These are phyloP conservation scores for Schizophyllum commune DNA, from an alignment of 1,284 basidiomycete species.

Conservation along the genomic window DNA sequence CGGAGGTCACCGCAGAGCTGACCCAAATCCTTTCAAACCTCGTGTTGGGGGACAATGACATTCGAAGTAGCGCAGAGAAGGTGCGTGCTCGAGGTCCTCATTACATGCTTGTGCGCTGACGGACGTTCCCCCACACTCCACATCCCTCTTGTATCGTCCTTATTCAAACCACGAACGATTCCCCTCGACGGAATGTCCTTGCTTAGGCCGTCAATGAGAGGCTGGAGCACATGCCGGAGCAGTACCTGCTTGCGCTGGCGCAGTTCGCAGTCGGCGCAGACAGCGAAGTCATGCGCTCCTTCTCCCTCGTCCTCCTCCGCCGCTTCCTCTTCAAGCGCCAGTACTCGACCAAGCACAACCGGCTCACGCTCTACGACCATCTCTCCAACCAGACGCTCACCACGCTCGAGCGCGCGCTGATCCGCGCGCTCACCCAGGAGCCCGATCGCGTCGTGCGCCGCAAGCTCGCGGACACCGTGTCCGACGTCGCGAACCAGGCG, in stretches of 20 bases:
- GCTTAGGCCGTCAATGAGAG: constrained; percentile 76
- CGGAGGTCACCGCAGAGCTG: constrained; percentile 61
- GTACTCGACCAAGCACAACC: constrained; percentile 18
- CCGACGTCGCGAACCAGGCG: constrained; percentile 64
- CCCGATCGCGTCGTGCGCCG: constrained; percentile 46
- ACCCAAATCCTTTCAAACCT: constrained; percentile 78
- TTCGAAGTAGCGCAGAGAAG: constrained; percentile 40
- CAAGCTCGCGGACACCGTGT: constrained; percentile 65
- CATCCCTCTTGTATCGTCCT: background rate
- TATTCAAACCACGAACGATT: background rate
- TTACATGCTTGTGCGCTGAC: background rate
- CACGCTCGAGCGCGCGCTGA: constrained; percentile 61
- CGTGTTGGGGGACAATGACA: constrained; percentile 72
- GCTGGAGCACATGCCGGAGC: constrained; percentile 65
- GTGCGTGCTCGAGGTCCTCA: constrained; percentile 28
- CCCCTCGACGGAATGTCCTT: constrained; percentile 26
- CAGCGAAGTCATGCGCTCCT: constrained; percentile 76
- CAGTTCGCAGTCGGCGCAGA: constrained; percentile 68
- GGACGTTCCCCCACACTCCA: background rate
- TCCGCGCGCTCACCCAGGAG: constrained; percentile 61
- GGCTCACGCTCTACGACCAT: constrained; percentile 62
- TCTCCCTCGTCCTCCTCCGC: constrained; percentile 69
- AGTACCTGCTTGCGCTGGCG: constrained; percentile 65
- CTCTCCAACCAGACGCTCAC: constrained; percentile 56
- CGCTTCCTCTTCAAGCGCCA: constrained; percentile 55